phyloP scores from a whole-genome alignment of 441 rosid species.

The Macaranga tanarius region DNA sequence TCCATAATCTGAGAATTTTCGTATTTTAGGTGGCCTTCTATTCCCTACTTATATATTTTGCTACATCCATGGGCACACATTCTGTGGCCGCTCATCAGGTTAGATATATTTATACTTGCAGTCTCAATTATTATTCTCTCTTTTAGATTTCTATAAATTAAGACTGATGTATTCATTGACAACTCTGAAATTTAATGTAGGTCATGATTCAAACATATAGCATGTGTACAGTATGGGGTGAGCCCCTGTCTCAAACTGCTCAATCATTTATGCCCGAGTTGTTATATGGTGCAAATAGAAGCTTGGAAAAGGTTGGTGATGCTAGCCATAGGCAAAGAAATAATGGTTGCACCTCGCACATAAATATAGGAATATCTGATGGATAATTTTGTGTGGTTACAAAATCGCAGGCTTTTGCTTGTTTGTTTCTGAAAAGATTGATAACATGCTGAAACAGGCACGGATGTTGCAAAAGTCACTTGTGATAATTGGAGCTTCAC shows the following conservation, averaged over 20 bases:
- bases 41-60: slow-evolving; percentile 73
- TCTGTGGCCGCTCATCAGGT: slow-evolving; percentile 95
- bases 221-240: slow-evolving; percentile 82
- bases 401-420: not conserved
- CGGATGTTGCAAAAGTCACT: slow-evolving; percentile 81
- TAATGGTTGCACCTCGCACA: not conserved
- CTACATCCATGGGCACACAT: slow-evolving; percentile 83
- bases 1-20: slow-evolving; percentile 23
- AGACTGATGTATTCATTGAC: slow-evolving; percentile 8
- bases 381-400: slow-evolving; percentile 11
- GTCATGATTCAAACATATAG: slow-evolving; percentile 76
- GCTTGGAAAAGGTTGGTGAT: slow-evolving; percentile 55
- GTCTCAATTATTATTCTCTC: slow-evolving; percentile 7
- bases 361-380: not conserved
- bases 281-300: slow-evolving; percentile 62
- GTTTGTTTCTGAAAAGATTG: slow-evolving; percentile 17
- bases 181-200: slow-evolving; percentile 31
- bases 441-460: slow-evolving; percentile 49
- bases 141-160: slow-evolving; percentile 4
- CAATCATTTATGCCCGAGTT: slow-evolving; percentile 95
- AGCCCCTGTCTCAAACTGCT: slow-evolving; percentile 92
- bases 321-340: not conserved
- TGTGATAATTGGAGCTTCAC: slow-evolving; percentile 64
- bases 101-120: slow-evolving; percentile 18
- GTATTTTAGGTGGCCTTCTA: slow-evolving; percentile 72